Base-by-base conservation (phyloP, 2,329 filamentous ascomycete species). In the Teratosphaeria pseudoeucalypti region DNA sequence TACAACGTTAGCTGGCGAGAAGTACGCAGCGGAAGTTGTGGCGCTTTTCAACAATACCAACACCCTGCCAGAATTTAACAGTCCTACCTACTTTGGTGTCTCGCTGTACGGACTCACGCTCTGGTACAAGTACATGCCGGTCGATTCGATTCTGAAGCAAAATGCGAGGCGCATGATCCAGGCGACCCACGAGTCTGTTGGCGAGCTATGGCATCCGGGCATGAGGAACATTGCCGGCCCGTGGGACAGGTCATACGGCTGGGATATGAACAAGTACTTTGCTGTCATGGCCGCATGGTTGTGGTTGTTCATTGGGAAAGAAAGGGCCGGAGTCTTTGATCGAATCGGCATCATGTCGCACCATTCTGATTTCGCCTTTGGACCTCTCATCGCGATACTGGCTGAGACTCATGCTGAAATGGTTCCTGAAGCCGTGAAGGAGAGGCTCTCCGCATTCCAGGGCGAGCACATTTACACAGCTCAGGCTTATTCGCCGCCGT, bases 211-310 rank as follows among this genome's bases (percentile, higher is more conserved):
- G 75, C 81, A 85, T 57, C 79, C 83, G 0, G 76, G 78, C 1
- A 70, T 86, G 71, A 80, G 77, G 63, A 86, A 86, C 61, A 77
- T 85, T 55, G 83, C 83, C 2, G 84, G 84, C 0, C 84, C 84
- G 0, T 86, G 84, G 84, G 84, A 86, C 68, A 78, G 84, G 0
- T 75, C 79, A 0, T 86, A 86, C 62, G 83, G 83, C 0, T 85
- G 80, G 60, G 83, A 86, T 61, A 85, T 86, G 83, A 85, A 83
- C 58, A 73, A 77, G 6, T 86, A 86, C 64, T 68, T 85, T 3
- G 80, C 80, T 57, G 76, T 86, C 55, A 78, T 85, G 68, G 79
- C 79, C 0, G 68, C 82, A 14, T 82, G 82, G 71, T 76, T 86
- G 62, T 86, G 83, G 83, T 77, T 79, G 0, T 61, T 84, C 3